Conservation (phyloP, 306 rosid genomes). For the Senna tora region DNA sequence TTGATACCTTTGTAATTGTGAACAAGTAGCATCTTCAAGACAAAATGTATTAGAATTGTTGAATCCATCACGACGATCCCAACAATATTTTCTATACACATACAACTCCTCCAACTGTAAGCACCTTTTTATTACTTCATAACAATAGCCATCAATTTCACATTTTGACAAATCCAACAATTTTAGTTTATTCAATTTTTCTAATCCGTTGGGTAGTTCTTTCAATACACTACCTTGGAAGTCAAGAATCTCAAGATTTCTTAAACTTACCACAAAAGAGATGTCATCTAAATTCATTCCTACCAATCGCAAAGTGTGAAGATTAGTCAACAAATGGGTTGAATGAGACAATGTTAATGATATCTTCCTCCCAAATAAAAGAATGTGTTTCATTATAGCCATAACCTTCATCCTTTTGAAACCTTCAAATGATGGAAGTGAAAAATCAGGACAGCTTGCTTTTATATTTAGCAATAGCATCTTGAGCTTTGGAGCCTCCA, state of each 20-base stretch:
- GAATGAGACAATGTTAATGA: not conserved
- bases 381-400: not conserved
- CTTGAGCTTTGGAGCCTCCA: too few species aligned
- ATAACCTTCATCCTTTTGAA: too few species aligned
- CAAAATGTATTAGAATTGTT: not conserved
- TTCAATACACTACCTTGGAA: not conserved
- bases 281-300: not conserved
- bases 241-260: not conserved
- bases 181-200: too few species aligned
- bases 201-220: not conserved
- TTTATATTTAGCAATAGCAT: too few species aligned
- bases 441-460: too few species aligned
- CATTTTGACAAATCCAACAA: not conserved
- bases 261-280: not conserved
- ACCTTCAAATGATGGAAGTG: too few species aligned
- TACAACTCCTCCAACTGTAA: constrained; percentile 12
- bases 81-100: not conserved
- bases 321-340: not conserved
- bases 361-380: too few species aligned
- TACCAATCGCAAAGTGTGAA: not conserved
- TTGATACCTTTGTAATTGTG: not conserved
- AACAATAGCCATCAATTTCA: not conserved
- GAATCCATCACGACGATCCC: too few species aligned
- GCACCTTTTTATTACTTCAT: not conserved
- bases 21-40: not conserved